Evolutionary conservation across 768 basidiomycete species (phyloP).

Genomic region (Fomitopsis pulvina): DNA sequence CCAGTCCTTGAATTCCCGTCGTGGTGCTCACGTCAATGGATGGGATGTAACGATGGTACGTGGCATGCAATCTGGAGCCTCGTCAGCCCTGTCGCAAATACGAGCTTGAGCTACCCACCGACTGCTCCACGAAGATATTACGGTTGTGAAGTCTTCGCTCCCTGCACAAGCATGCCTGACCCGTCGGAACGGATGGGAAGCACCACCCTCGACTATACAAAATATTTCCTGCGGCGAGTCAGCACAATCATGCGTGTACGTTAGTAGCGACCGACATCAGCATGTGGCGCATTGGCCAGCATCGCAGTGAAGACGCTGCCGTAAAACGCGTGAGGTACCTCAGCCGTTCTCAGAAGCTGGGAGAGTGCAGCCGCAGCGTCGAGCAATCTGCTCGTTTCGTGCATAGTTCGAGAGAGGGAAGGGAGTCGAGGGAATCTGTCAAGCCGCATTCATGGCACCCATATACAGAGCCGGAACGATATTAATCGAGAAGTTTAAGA

Average conservation of each 20-base stretch:
- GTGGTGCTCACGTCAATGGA: constrained; percentile 56
- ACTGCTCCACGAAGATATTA: constrained; percentile 82
- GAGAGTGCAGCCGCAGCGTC: constrained; percentile 77
- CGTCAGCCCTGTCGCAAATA: constrained; percentile 7
- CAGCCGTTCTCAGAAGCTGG: constrained; percentile 43
- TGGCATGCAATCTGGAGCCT: constrained; percentile 56
- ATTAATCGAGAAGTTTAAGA: constrained; percentile 12
- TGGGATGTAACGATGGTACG: constrained; percentile 71
- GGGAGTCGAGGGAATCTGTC: constrained; percentile 37
- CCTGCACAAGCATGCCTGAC: constrained; percentile 70
- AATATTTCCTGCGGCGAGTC: constrained; percentile 59
- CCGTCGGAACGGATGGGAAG: constrained; percentile 66
- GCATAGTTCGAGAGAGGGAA: constrained; percentile 39
- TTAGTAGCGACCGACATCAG: constrained; percentile 47
- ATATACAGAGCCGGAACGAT: constrained; percentile 12
- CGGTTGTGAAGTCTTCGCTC: constrained; percentile 57
- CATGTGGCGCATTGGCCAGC: constrained; percentile 55
- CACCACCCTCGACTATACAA: constrained; percentile 77
- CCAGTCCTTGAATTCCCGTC: neutral
- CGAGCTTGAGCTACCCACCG: constrained; percentile 38
- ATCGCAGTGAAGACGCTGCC: constrained; percentile 68
- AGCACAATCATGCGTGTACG: constrained; percentile 5
- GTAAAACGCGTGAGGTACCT: constrained; percentile 77
- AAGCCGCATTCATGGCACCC: constrained; percentile 7
- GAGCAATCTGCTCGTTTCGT: constrained; percentile 67